Conservation (phyloP, 257 asterid species). For the Solanum pinnatisectum region DNA sequence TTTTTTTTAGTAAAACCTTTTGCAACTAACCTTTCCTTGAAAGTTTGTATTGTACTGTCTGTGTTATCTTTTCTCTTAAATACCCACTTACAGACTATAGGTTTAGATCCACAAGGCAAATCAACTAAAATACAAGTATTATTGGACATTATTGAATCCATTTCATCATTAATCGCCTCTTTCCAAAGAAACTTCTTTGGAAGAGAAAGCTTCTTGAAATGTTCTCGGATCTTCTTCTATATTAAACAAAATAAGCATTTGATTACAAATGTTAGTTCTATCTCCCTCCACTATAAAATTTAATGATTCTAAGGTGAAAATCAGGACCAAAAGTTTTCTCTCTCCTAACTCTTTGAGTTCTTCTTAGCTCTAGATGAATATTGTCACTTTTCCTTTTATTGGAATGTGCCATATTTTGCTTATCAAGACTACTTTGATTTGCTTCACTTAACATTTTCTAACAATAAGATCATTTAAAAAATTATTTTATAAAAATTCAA, state of each 20-base stretch:
- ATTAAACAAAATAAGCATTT: background rate
- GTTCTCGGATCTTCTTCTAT: background rate
- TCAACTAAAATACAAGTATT: no score
- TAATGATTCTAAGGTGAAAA: background rate
- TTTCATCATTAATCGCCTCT: background rate
- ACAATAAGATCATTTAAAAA: background rate
- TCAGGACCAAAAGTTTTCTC: background rate
- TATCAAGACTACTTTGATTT: background rate
- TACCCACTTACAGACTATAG: background rate
- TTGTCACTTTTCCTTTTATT: background rate
- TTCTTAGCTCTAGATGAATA: background rate
- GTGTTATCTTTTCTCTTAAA: no score
- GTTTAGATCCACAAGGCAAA: no score
- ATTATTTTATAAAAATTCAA: background rate
- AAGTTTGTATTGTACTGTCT: no score
- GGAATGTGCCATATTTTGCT: background rate
- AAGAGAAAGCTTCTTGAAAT: background rate
- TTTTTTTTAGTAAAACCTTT: no score
- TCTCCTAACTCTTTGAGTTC: background rate
- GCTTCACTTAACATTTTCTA: background rate
- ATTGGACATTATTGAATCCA: background rate
- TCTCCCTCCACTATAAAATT: background rate
- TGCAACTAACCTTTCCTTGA: background rate
- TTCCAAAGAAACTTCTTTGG: background rate
- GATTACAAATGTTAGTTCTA: background rate